Conservation (phyloP, 2,329 filamentous ascomycete species). For the Aspergillus ustus region DNA sequence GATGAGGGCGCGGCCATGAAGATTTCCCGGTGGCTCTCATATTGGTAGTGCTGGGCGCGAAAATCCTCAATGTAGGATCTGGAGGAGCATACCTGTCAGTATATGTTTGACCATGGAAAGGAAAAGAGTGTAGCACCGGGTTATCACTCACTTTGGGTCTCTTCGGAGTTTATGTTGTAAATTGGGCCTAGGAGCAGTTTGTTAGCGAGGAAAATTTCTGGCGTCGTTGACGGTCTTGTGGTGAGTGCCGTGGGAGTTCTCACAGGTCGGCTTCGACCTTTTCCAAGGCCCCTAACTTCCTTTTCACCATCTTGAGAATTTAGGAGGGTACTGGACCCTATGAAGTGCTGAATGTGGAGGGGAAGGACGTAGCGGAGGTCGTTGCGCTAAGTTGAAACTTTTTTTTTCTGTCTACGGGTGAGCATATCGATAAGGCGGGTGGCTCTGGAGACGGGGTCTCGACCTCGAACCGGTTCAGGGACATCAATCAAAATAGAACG, state of each 20-base stretch:
- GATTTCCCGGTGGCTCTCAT: conserved; percentile 87
- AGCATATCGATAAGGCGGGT: conserved; percentile 21
- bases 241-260: conserved; percentile 32
- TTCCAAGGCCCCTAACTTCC: conserved; percentile 89
- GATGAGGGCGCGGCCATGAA: conserved; percentile 83
- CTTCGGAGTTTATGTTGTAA: conserved; percentile 89
- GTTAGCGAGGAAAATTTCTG: conserved; percentile 31
- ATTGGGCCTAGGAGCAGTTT: conserved; percentile 64
- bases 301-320: conserved; percentile 69
- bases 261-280: conserved; percentile 91
- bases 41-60: conserved; percentile 84
- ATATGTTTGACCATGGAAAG: background rate
- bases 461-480: background rate
- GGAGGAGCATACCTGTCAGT: conserved; percentile 7
- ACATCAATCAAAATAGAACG: background rate
- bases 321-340: conserved; percentile 51
- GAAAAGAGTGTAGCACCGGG: background rate
- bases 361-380: conserved; percentile 56
- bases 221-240: background rate
- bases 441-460: background rate
- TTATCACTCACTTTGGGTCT: conserved; percentile 71
- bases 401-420: conserved; percentile 13
- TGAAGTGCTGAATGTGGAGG: conserved; percentile 64
- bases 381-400: conserved; percentile 13
- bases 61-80: conserved; percentile 92